Conservation (phyloP, 2,329 filamentous ascomycete genomes). For the Talaromyces pinophilus region DNA sequence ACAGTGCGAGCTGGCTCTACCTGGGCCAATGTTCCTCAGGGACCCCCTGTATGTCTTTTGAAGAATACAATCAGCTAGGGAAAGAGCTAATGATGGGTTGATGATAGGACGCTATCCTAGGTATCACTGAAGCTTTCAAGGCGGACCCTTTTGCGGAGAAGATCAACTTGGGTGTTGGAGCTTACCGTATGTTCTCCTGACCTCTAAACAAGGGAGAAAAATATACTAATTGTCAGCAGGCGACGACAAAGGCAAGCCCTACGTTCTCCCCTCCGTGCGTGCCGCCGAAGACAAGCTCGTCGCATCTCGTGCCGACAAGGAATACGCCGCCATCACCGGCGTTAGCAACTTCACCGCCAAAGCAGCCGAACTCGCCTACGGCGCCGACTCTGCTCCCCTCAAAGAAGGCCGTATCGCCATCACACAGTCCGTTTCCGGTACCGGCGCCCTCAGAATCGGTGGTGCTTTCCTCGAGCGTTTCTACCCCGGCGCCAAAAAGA, state of each 20-base stretch:
- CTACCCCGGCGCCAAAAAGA: constrained; percentile 88
- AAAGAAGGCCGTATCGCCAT: constrained; percentile 76
- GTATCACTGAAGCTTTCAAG: constrained; percentile 97
- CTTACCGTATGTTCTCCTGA: constrained; percentile 68
- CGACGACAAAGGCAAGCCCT: constrained; percentile 96
- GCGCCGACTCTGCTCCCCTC: constrained; percentile 73
- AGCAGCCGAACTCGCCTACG: constrained; percentile 88
- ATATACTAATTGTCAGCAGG: constrained; percentile 32
- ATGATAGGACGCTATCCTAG: constrained; percentile 49
- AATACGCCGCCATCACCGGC: constrained; percentile 97
- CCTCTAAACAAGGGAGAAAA: background rate
- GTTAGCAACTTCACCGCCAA: constrained; percentile 91
- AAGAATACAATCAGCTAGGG: too few species aligned
- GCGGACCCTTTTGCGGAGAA: constrained; percentile 90
- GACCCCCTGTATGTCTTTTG: constrained; percentile 77
- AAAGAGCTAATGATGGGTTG: background rate
- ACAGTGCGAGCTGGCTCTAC: constrained; percentile 68
- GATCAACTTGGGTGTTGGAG: constrained; percentile 98
- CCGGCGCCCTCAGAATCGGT: constrained; percentile 90
- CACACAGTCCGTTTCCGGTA: constrained; percentile 97
- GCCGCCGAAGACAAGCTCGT: constrained; percentile 86
- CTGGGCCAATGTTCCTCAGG: constrained; percentile 89
- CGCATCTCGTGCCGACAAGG: constrained; percentile 80
- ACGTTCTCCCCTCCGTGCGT: constrained; percentile 90
- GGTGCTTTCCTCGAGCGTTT: constrained; percentile 89